phyloP scores from a whole-genome alignment of 1,284 basidiomycete species.

The Lentinus polychrous region DNA sequence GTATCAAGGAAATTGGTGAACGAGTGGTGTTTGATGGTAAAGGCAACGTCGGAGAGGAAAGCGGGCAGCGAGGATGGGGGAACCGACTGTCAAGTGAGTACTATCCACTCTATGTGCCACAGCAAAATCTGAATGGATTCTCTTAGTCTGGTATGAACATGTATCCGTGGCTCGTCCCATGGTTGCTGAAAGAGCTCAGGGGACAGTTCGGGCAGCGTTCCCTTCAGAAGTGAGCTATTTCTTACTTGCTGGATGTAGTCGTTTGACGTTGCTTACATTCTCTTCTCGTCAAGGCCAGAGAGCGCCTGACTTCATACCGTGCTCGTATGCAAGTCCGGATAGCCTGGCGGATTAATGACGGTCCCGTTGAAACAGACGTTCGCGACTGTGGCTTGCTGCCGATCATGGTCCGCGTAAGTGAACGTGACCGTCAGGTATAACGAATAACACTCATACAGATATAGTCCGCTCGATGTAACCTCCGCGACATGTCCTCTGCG shows the following conservation, averaged over 20 bases:
- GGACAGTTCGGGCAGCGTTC: constrained; percentile 77
- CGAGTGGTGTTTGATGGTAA: constrained; percentile 92
- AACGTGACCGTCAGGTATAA: neutral
- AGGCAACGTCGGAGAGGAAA: constrained; percentile 41
- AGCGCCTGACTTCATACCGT: constrained; percentile 88
- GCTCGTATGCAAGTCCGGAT: constrained; percentile 89
- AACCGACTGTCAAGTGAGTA: constrained; percentile 77
- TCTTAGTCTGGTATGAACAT: constrained; percentile 90
- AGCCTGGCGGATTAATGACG: constrained; percentile 78
- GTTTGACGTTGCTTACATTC: neutral
- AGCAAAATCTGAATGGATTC: constrained; percentile 3
- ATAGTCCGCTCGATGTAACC: constrained; percentile 91
- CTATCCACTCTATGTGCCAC: constrained; percentile 7
- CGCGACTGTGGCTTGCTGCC: constrained; percentile 92
- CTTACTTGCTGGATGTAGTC: neutral
- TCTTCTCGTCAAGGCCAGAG: constrained; percentile 61
- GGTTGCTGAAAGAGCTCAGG: constrained; percentile 80
- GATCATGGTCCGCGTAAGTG: constrained; percentile 90
- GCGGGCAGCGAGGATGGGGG: constrained; percentile 60
- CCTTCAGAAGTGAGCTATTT: constrained; percentile 71
- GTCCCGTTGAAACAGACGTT: constrained; percentile 68
- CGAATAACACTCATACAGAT: neutral
- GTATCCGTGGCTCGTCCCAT: constrained; percentile 83
- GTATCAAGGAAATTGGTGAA: constrained; percentile 80
- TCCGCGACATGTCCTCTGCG: constrained; percentile 78